Conservation (phyloP, 768 basidiomycete species). For the Podaxis mareebaensis region DNA sequence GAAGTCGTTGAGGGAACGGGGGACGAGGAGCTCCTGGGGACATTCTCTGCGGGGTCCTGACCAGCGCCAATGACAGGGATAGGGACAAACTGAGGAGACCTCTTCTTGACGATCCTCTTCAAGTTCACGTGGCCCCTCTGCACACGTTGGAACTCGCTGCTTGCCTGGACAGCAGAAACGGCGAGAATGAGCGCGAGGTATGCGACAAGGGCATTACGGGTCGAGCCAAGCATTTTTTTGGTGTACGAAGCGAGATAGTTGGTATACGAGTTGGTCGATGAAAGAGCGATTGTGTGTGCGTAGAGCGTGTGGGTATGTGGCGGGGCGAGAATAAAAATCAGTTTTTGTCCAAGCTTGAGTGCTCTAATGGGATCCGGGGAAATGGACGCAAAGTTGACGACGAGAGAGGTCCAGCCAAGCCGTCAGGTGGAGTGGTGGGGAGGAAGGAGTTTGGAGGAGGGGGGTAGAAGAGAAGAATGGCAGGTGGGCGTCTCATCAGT, state of each 20-base stretch:
- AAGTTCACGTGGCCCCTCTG: conserved; percentile 59
- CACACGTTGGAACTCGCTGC: conserved; percentile 37
- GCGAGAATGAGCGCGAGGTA: conserved; percentile 56
- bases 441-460: conserved; percentile 19
- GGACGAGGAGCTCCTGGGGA: conserved; percentile 19
- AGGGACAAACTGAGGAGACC: conserved; percentile 23
- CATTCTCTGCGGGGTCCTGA: conserved; percentile 23
- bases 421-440: conserved; percentile 9
- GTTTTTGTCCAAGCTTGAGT: background rate
- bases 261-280: conserved; percentile 12
- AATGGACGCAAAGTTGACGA: background rate
- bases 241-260: background rate
- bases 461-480: conserved; percentile 14
- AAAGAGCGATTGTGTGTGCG: conserved; percentile 41
- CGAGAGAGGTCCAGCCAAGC: conserved; percentile 12
- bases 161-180: conserved; percentile 44
- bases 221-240: conserved; percentile 12
- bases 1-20: conserved; percentile 20
- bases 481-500: conserved; percentile 3
- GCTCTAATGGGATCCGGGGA: background rate
- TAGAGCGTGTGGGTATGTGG: conserved; percentile 46
- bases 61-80: conserved; percentile 35
- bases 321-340: background rate
- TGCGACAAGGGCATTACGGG: conserved; percentile 57
- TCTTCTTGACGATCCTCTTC: conserved; percentile 69